These are phyloP conservation scores for Pseudogymnoascus sp. DNA, from an alignment of 2,329 filamentous ascomycete genomes.

Conservation along the genomic window DNA sequence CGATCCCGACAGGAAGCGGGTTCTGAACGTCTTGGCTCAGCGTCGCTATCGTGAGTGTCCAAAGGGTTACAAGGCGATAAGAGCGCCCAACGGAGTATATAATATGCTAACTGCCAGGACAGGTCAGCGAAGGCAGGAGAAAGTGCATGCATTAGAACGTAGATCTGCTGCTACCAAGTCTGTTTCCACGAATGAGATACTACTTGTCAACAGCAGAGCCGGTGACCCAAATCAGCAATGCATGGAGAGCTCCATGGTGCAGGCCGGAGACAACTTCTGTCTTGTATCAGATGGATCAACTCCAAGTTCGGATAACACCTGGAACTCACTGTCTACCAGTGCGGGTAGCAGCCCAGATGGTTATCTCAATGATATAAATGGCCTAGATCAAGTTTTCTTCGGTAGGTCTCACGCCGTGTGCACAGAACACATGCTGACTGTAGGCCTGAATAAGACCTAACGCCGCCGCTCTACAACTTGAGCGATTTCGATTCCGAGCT, in stretches of 20 bases:
- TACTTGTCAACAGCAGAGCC: not conserved
- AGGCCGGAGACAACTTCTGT: not conserved
- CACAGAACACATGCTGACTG: not conserved
- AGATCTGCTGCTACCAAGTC: slow-evolving; percentile 5
- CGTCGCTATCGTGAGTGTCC: slow-evolving; percentile 13
- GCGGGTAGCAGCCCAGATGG: not conserved
- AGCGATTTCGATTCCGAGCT: slow-evolving; percentile 12
- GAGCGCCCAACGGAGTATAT: not conserved
- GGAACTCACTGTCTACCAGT: not conserved
- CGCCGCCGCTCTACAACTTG: not conserved
- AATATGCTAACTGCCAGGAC: not conserved
- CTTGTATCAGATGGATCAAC: slow-evolving; percentile 8
- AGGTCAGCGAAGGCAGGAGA: slow-evolving; percentile 14
- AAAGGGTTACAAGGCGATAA: not conserved
- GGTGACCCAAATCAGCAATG: not conserved
- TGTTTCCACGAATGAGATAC: slow-evolving; percentile 1
- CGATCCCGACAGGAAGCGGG: slow-evolving; percentile 13
- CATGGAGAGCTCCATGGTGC: not conserved
- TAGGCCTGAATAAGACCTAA: not conserved
- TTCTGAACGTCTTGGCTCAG: slow-evolving; percentile 13
- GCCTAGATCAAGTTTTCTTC: slow-evolving; percentile 6
- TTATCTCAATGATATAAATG: slow-evolving; percentile 2
- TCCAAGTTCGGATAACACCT: slow-evolving; percentile 10
- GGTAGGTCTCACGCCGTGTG: slow-evolving; percentile 4
- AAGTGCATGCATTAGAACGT: slow-evolving; percentile 12